A percentile compares a stretch with the other conserved stretches of the same genome.
Evolutionary conservation across 1,139 yeast genomes (phyloP).

Genomic region (Yamadazyma diddensiae): DNA sequence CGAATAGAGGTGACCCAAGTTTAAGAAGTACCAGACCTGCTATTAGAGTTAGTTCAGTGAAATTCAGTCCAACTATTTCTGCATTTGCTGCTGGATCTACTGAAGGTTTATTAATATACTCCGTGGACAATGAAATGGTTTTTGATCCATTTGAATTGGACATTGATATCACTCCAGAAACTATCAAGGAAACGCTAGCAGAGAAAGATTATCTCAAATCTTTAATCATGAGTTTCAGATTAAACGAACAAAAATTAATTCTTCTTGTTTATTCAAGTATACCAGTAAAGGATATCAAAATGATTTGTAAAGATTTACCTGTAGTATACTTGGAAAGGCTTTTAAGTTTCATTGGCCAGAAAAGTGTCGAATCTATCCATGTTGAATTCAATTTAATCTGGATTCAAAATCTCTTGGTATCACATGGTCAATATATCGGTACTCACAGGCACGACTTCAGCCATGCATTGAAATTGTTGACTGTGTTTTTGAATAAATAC

Average conservation of each 20-base stretch:
- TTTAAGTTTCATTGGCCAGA: constrained; percentile 67
- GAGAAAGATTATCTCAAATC: constrained; percentile 79
- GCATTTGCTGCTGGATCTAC: constrained; percentile 96
- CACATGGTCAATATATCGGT: constrained; percentile 77
- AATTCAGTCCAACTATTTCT: constrained; percentile 86
- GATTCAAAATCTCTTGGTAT: constrained; percentile 64
- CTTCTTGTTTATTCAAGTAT: constrained; percentile 71
- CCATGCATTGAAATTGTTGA: constrained; percentile 66
- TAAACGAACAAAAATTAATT: constrained; percentile 76
- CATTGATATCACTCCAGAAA: constrained; percentile 83
- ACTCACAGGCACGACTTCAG: constrained; percentile 62
- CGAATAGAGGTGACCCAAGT: constrained; percentile 84
- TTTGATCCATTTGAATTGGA: constrained; percentile 97
- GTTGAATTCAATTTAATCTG: constrained; percentile 81
- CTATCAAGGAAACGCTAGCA: constrained; percentile 59
- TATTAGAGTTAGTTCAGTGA: constrained; percentile 70
- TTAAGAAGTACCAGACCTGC: constrained; percentile 76
- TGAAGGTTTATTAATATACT: constrained; percentile 82
- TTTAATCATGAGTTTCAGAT: constrained; percentile 87
- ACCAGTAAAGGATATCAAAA: constrained; percentile 69
- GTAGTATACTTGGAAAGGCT: constrained; percentile 69
- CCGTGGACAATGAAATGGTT: constrained; percentile 69
- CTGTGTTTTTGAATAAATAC: constrained; percentile 68
- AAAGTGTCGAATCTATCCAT: constrained; percentile 75
- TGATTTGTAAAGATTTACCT: constrained; percentile 70